A percentile compares a stretch with the other conserved stretches of the same genome.
phyloP scores from a whole-genome alignment of 164 flowering plant species.

The Stephania cephalantha region DNA sequence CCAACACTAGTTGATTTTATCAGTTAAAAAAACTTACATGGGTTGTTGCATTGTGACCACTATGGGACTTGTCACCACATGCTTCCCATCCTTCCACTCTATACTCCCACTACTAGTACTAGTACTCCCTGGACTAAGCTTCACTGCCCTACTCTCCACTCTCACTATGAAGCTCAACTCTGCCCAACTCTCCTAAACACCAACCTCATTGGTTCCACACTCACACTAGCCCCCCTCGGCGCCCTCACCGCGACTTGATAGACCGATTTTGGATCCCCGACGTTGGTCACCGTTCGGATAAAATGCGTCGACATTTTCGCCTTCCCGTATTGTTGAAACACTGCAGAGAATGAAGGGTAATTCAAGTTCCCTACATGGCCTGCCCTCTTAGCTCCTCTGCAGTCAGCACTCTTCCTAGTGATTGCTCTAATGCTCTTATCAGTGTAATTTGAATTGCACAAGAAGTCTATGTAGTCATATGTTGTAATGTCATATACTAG shows the following conservation, averaged over 20 bases:
- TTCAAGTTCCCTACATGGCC: conserved; percentile 83
- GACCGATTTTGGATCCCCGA: conserved; percentile 54
- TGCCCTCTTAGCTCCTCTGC: conserved; percentile 46
- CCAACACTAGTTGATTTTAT: too few relatives aligned
- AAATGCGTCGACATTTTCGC: conserved; percentile 65
- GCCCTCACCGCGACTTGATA: conserved; percentile 46
- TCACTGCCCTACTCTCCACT: conserved; percentile 39
- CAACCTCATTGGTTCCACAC: conserved; percentile 61
- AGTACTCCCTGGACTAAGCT: conserved; percentile 59
- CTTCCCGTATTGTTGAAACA: conserved; percentile 61
- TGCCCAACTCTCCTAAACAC: conserved; percentile 64
- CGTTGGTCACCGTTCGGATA: conserved; percentile 75
- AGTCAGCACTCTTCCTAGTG: conserved; percentile 54
- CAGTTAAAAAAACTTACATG: conserved; percentile 17
- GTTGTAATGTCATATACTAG: conserved; percentile 56
- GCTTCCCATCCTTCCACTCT: conserved; percentile 78
- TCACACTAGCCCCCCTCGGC: conserved; percentile 50
- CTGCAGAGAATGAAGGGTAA: conserved; percentile 71
- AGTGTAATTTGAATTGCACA: conserved; percentile 80
- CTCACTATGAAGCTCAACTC: conserved; percentile 64
- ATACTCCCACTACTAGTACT: conserved; percentile 49
- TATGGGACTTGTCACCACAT: conserved; percentile 68
- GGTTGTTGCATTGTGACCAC: conserved; percentile 85
- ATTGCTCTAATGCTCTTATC: conserved; percentile 41
- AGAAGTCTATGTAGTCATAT: conserved; percentile 66